Evolutionary conservation across 345 rosid genomes (phyloP), one percentile per base, ranked within the genome.

Genomic region (Eucalyptus globulus): DNA sequence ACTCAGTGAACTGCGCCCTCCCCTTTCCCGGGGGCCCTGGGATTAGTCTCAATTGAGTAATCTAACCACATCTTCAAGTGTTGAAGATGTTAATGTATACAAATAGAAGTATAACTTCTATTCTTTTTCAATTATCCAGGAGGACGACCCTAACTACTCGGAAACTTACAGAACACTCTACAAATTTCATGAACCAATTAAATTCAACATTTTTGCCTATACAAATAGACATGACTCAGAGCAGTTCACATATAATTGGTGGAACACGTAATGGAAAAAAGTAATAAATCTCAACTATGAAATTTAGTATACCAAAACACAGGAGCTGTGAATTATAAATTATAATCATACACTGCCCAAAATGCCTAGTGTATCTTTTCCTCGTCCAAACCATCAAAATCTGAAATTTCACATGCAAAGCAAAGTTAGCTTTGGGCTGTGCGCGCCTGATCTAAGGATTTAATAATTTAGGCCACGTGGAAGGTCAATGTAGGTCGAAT

Each of bases 11-110:
- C 26, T 21, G 58, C 0, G 1, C 58, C 58, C 53, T 5, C 26
- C 11, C 24, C 4, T 53, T 19, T 10, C 26, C 5, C 0, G 0
- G 24, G 4, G 22, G 29, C 12, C 5, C 22, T 22, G 0, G 27
- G 3, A 10, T 37, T 37, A 19, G 83, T 72, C 27, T 72, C 83
- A 37, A 37, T 2, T 3, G 45, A 37, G 45, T 76, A 76, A 76
- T 76, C 83, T 76, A 21, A 76, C 1, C 5, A 2, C 9, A 3
- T 72, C 47, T 37, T 76, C 2, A 76, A 14, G 10, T 65, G 76
- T n/a, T n/a, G 40, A 65, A n/a, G 21, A 65, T 65, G 76, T 14
- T 65, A n/a, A n/a, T 16, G 17, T 65, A 65, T 37, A 72, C 1
- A 24, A 69, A 40, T 37, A 72, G 81, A 37, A 37, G 26, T 37